Evolutionary conservation across 2,329 filamentous ascomycete genomes (phyloP), one percentile per base, ranked within the genome.

Genomic region (Colletotrichum higginsianum): DNA sequence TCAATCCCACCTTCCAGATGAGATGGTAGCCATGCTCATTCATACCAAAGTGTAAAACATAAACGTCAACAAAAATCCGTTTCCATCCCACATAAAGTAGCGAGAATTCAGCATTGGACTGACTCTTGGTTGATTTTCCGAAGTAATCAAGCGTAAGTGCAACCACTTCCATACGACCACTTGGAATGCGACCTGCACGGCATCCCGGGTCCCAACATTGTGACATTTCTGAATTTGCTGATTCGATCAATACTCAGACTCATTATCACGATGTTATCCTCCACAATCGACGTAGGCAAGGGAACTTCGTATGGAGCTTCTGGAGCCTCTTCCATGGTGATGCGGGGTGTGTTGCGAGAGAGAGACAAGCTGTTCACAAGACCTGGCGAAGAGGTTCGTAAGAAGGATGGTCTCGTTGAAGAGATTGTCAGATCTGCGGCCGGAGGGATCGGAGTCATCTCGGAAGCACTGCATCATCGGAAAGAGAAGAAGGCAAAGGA

Each of bases 381-480:
- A 15, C 42, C 70, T 5, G 49, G 42, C 16, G 55, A 42, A 3
- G 26, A 13, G 15, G 16, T 69, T 12, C 15, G 4, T 1, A 72
- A 68, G 18, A 55, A 63, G 53, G 64, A 72, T 18, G 73, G 67
- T 30, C 65, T 71, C 1, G 50, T 75, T 9, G 72, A 72, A 46
- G 66, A 46, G 11, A 23, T 76, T 9, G 56, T 74, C 9, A 62
- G 73, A 21, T 70, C 67, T 2, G 67, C 73, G 12, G 75, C 75
- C 1, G 61, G 71, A 13, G 72, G 71, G 1, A 58, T 76, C 18
- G 75, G 75, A 1, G 68, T 75, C 8, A 67, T 71, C 2, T 75
- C 73, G 2, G 75, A 76, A 38, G 73, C 65, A 16, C 52, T 72
- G 13, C 73, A 76, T 13, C 67, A 77, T 26, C 62, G 71, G 2